Percentiles rank a stretch among this genome's conserved stretches.
These are phyloP conservation scores for Trichosporon faecale DNA, from an alignment of 1,284 basidiomycete species.

Conservation along the genomic window DNA sequence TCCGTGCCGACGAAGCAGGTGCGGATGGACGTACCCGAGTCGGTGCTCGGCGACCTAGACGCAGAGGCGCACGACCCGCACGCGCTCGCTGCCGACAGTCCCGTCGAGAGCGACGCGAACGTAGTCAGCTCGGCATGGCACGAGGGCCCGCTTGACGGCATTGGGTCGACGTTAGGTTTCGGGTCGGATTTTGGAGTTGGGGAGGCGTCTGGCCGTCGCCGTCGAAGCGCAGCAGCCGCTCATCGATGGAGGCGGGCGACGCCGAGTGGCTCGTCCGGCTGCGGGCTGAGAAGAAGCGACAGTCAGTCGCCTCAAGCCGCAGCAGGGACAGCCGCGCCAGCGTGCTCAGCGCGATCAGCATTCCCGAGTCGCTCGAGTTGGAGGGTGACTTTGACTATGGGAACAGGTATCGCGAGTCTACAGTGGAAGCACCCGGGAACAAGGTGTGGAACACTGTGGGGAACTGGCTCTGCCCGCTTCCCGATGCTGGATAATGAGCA, in stretches of 20 bases:
- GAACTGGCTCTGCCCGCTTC: not conserved
- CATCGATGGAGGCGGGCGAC: conserved; percentile 5
- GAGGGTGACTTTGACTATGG: not conserved
- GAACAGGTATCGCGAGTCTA: not conserved
- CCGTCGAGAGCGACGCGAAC: conserved; percentile 5
- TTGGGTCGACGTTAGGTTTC: not conserved
- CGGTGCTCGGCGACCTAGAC: not conserved
- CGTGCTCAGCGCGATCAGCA: not conserved
- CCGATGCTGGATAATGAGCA: not conserved
- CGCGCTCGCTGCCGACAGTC: not conserved
- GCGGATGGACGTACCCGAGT: not conserved
- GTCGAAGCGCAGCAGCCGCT: conserved; percentile 3
- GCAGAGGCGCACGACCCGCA: not conserved
- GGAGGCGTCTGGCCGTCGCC: conserved; percentile 8
- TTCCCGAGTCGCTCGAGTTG: not conserved
- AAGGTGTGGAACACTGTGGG: not conserved
- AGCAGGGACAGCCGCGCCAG: not conserved
- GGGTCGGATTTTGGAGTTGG: conserved; percentile 6
- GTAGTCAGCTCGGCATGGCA: not conserved
- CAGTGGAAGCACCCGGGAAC: not conserved
- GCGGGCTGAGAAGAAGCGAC: not conserved
- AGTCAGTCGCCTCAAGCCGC: not conserved
- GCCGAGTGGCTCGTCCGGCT: not conserved
- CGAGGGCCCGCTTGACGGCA: not conserved
- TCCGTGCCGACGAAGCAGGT: not conserved